A percentile compares a stretch with the other conserved stretches of the same genome.
These are phyloP conservation scores for Zygoascus biomembranicola DNA, from an alignment of 805 yeast species.

Conservation along the genomic window DNA sequence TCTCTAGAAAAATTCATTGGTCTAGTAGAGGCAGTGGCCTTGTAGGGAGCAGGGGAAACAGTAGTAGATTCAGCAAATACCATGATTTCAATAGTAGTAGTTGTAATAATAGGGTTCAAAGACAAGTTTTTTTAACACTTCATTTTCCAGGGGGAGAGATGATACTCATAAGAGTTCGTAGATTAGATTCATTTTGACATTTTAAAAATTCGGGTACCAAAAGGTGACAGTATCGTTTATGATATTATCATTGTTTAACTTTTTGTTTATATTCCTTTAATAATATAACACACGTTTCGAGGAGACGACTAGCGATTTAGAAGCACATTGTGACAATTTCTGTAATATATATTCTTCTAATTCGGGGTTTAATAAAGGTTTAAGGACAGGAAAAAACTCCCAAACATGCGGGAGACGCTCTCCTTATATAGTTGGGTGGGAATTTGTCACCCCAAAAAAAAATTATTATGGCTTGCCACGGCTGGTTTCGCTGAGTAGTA, in stretches of 20 bases:
- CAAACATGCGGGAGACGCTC: background rate
- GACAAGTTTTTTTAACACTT: conserved; percentile 3
- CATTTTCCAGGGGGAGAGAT: conserved; percentile 1
- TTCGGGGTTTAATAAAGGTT: background rate
- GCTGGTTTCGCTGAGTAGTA: background rate
- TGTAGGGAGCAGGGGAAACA: background rate
- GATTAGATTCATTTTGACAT: background rate
- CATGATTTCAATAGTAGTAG: background rate
- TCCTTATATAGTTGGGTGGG: background rate
- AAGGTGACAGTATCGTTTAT: background rate
- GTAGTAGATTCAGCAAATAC: conserved; percentile 1
- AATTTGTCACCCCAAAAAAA: background rate
- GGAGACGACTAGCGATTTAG: conserved; percentile 2
- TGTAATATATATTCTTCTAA: conserved; percentile 3
- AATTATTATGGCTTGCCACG: background rate
- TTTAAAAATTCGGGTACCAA: background rate
- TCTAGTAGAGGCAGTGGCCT: background rate
- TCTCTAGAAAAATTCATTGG: conserved; percentile 15
- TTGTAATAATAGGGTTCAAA: background rate
- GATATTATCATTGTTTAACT: background rate
- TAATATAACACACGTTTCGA: background rate
- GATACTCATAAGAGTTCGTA: conserved; percentile 1
- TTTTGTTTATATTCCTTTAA: background rate
- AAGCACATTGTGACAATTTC: conserved; percentile 5
- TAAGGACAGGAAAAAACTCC: background rate